phyloP scores from a whole-genome alignment of 345 rosid genomes.

The Rhodamnia rubescens region DNA sequence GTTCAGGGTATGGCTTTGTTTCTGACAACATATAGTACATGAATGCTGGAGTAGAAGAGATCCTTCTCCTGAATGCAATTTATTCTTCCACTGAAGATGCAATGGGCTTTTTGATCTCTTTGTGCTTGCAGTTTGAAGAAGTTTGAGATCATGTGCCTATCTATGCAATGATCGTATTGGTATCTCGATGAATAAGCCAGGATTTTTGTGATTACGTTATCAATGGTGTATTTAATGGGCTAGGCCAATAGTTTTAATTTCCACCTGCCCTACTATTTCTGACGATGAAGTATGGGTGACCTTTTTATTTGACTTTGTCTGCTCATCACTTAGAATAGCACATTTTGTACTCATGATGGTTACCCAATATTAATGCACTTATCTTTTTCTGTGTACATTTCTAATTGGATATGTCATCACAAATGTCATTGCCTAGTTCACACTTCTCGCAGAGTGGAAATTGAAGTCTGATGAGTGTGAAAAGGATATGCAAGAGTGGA shows the following conservation, averaged over 20 bases:
- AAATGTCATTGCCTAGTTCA: background rate
- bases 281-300: background rate
- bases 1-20: constrained; percentile 43
- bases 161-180: background rate
- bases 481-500: constrained; percentile 83
- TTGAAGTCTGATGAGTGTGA: constrained; percentile 81
- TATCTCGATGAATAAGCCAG: background rate
- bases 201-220: background rate
- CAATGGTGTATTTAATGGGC: background rate
- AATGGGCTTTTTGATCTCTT: background rate
- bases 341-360: background rate
- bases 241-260: background rate
- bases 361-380: background rate
- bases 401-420: background rate
- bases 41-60: background rate
- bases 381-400: background rate
- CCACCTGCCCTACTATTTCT: background rate
- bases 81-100: background rate
- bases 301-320: background rate
- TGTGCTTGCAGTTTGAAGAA: background rate
- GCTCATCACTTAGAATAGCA: background rate
- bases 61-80: background rate
- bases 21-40: background rate
- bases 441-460: constrained; percentile 54
- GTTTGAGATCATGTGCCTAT: background rate